Percentiles rank a stretch among this genome's conserved stretches.
phyloP scores from a whole-genome alignment of 257 asterid species.

The Solanum clarkiae region DNA sequence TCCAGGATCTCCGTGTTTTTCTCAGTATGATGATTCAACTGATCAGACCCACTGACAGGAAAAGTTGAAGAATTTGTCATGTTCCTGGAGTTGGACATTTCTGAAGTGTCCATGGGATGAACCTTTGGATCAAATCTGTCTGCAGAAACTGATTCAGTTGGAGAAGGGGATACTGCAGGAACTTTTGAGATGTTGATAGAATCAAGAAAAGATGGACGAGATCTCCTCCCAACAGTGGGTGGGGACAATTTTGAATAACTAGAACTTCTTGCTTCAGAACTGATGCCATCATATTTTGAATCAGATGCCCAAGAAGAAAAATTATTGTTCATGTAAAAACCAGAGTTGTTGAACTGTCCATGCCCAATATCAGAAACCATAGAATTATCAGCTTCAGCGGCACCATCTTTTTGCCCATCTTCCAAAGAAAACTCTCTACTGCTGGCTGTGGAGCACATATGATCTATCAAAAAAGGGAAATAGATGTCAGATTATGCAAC shows the following conservation, averaged over 20 bases:
- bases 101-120: conserved; percentile 45
- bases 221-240: conserved; percentile 49
- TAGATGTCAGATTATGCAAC: not conserved
- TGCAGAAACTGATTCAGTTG: conserved; percentile 24
- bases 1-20: conserved; percentile 2
- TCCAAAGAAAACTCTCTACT: conserved; percentile 15
- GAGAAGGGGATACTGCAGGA: conserved; percentile 32
- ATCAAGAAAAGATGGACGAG: conserved; percentile 84
- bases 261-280: conserved; percentile 28
- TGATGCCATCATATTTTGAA: conserved; percentile 20
- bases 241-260: conserved; percentile 34
- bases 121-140: conserved; percentile 40
- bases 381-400: conserved; percentile 9
- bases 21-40: conserved; percentile 28
- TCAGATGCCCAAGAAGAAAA: conserved; percentile 37
- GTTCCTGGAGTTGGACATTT: conserved; percentile 32
- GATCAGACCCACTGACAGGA: conserved; percentile 30
- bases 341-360: conserved; percentile 23
- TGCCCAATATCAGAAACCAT: conserved; percentile 29
- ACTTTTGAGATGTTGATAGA: conserved; percentile 58
- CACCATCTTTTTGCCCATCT: conserved; percentile 18
- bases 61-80: conserved; percentile 16
- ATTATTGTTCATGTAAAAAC: conserved; percentile 15
- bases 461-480: conserved; percentile 14
- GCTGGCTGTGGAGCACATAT: conserved; percentile 23